Evolutionary conservation across 2,329 filamentous ascomycete species (phyloP).

Genomic region (Didymella glomerata): DNA sequence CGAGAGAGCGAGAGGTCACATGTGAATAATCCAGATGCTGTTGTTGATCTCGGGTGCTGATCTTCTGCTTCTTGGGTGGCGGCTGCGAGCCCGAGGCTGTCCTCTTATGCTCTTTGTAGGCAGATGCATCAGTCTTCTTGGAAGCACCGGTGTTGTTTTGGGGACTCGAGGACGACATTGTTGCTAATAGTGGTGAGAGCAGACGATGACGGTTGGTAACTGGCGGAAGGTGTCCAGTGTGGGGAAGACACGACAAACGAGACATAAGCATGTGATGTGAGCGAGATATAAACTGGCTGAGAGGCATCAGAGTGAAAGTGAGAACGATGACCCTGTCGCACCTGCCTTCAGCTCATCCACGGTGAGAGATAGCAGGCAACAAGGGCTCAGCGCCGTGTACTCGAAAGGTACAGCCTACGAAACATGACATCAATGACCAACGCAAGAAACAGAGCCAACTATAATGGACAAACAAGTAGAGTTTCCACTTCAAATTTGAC

Average conservation of each 20-base stretch:
- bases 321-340: not conserved
- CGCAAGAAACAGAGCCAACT: not conserved
- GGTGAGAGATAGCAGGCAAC: slow-evolving; percentile 3
- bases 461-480: not conserved
- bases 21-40: slow-evolving; percentile 25
- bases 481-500: not conserved
- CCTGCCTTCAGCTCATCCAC: not conserved
- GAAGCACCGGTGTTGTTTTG: not conserved
- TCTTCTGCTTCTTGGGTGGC: slow-evolving; percentile 2
- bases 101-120: not conserved
- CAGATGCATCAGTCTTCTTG: not conserved
- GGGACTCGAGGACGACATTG: not conserved
- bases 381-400: not conserved
- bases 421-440: not conserved
- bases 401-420: not conserved
- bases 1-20: slow-evolving; percentile 9
- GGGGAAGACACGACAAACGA: not conserved
- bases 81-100: not conserved
- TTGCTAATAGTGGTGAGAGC: not conserved
- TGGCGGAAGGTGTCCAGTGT: not conserved
- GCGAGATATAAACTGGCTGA: too few species aligned
- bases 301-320: not conserved
- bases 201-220: not conserved
- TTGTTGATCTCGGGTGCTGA: not conserved
- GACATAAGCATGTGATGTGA: not conserved